These are phyloP conservation scores for Theobroma grandiflorum DNA, from an alignment of 441 rosid genomes.

Conservation along the genomic window DNA sequence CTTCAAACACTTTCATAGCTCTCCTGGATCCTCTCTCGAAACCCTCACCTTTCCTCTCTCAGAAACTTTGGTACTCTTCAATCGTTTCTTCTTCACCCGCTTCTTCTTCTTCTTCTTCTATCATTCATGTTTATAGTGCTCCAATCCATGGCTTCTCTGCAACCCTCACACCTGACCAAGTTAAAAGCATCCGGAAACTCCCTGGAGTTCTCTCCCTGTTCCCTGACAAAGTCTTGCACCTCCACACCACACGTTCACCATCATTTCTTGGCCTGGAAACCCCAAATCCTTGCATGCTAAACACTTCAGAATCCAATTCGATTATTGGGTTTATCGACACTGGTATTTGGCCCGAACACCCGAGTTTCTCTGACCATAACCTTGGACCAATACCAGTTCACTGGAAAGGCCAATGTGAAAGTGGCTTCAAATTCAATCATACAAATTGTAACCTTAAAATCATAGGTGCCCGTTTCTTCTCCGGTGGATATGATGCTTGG, in stretches of 20 bases:
- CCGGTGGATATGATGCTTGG: slow-evolving; percentile 33
- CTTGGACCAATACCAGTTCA: slow-evolving; percentile 28
- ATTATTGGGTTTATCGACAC: slow-evolving; percentile 42
- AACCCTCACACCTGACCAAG: slow-evolving; percentile 18
- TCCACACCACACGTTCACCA: slow-evolving; percentile 44
- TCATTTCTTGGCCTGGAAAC: slow-evolving; percentile 34
- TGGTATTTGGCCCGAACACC: slow-evolving; percentile 43
- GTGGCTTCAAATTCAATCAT: slow-evolving; percentile 33
- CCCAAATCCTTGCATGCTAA: background rate
- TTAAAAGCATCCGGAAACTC: background rate
- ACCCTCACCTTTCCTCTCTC: slow-evolving; percentile 28
- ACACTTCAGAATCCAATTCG: slow-evolving; percentile 23
- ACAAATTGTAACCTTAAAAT: slow-evolving; percentile 39
- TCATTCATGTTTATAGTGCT: slow-evolving; percentile 20
- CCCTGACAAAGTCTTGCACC: slow-evolving; percentile 33
- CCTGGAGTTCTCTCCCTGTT: slow-evolving; percentile 33
- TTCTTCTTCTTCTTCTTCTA: background rate
- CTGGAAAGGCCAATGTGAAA: slow-evolving; percentile 38
- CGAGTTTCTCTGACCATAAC: slow-evolving; percentile 38
- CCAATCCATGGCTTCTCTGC: slow-evolving; percentile 29
- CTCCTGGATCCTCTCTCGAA: slow-evolving; percentile 22
- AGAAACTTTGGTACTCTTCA: slow-evolving; percentile 22
- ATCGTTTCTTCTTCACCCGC: slow-evolving; percentile 12
- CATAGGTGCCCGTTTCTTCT: slow-evolving; percentile 37
- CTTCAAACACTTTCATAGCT: slow-evolving; percentile 18